phyloP scores from a whole-genome alignment of 1,284 basidiomycete species.

The Neolentinus lepideus region DNA sequence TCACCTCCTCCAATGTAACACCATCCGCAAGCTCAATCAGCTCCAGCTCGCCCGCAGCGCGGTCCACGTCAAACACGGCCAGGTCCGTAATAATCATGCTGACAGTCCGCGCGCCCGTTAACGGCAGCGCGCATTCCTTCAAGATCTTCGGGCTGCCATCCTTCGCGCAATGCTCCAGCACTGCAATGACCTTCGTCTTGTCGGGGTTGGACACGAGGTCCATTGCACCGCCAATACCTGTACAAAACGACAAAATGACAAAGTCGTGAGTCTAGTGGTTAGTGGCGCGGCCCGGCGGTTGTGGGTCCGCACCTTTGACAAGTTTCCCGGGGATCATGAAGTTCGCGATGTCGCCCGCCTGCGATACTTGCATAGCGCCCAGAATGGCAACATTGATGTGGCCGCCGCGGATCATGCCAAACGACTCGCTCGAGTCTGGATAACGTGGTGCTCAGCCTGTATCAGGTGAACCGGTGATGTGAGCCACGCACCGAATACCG shows the following conservation, averaged over 20 bases:
- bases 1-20: constrained; percentile 79
- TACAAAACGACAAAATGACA: not conserved
- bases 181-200: constrained; percentile 83
- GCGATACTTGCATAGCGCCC: constrained; percentile 89
- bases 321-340: constrained; percentile 97
- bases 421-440: constrained; percentile 84
- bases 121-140: constrained; percentile 74
- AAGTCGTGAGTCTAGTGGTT: not conserved
- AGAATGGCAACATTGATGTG: constrained; percentile 93
- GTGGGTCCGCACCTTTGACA: constrained; percentile 61
- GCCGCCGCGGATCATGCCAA: constrained; percentile 95
- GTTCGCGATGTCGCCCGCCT: constrained; percentile 92
- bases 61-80: constrained; percentile 87
- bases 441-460: constrained; percentile 4
- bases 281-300: not conserved
- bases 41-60: constrained; percentile 63
- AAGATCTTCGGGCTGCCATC: constrained; percentile 89
- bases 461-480: not conserved
- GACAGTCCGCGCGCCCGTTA: constrained; percentile 85
- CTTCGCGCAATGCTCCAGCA: constrained; percentile 91
- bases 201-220: constrained; percentile 94
- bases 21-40: constrained; percentile 84
- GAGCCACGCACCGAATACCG: constrained; percentile 67
- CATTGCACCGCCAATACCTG: constrained; percentile 95
- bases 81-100: constrained; percentile 94